phyloP scores from a whole-genome alignment of 352 stramenopile genomes.

The Pythium vanterpoolii region DNA sequence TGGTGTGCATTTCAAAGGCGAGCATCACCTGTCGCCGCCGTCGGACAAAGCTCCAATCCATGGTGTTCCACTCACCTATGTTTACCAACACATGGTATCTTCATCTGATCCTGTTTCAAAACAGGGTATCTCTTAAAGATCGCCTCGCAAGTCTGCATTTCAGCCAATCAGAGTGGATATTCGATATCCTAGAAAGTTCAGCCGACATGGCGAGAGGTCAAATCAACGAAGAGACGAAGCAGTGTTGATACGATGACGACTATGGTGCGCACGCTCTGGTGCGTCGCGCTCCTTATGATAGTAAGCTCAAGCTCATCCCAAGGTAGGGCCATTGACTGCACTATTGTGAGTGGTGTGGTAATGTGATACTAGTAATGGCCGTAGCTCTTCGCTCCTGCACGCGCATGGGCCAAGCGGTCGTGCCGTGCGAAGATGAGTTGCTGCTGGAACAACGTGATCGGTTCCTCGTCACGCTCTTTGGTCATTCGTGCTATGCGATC shows the following conservation, averaged over 20 bases:
- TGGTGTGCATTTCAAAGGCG: neutral
- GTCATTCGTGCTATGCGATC: constrained; percentile 53
- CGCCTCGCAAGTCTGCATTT: no score
- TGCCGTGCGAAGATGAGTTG: constrained; percentile 53
- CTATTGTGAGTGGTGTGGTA: neutral
- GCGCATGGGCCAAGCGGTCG: constrained; percentile 36
- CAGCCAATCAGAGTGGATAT: neutral
- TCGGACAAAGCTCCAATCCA: constrained; percentile 3
- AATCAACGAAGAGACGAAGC: neutral
- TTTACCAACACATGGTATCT: no score
- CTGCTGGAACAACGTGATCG: constrained; percentile 34
- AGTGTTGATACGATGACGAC: neutral
- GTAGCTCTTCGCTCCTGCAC: constrained; percentile 34
- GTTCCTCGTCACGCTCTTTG: constrained; percentile 55
- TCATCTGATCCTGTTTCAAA: no score
- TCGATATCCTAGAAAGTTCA: neutral
- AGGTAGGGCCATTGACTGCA: neutral
- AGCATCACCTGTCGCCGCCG: neutral
- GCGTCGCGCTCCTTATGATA: neutral
- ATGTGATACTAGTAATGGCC: no score
- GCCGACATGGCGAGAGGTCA: neutral
- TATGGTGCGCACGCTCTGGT: neutral
- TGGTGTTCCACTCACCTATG: neutral
- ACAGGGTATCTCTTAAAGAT: no score
- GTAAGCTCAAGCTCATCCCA: neutral